These are phyloP conservation scores for Plenodomus lindquistii DNA, from an alignment of 2,329 filamentous ascomycete genomes.

Conservation along the genomic window DNA sequence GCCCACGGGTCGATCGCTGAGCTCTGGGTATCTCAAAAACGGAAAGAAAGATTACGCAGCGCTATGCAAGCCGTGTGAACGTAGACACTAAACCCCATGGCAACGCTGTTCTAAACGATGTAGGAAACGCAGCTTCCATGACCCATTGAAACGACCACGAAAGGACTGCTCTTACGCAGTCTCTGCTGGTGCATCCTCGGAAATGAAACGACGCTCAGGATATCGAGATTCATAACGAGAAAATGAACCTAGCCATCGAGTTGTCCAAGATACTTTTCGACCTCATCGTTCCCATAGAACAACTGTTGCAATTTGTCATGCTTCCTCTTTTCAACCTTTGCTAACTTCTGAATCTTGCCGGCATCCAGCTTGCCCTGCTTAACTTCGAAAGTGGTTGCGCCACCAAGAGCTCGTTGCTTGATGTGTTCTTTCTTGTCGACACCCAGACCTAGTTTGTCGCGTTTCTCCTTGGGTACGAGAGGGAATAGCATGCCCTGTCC, in stretches of 20 bases:
- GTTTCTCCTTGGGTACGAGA: conserved; percentile 72
- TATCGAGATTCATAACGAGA: background rate
- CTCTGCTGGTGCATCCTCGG: too few relatives aligned
- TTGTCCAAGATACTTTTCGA: conserved; percentile 71
- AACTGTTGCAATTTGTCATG: conserved; percentile 67
- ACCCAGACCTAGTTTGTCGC: conserved; percentile 75
- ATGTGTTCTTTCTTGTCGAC: conserved; percentile 48
- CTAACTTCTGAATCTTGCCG: conserved; percentile 68
- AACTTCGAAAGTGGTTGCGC: conserved; percentile 40
- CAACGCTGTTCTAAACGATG: too few relatives aligned
- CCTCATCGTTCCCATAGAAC: conserved; percentile 75
- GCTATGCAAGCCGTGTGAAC: too few relatives aligned
- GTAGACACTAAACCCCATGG: too few relatives aligned
- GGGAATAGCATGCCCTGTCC: conserved; percentile 75
- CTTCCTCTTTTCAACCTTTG: conserved; percentile 64
- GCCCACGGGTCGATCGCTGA: too few relatives aligned
- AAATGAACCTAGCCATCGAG: conserved; percentile 8
- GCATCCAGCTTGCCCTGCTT: conserved; percentile 60
- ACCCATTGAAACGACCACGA: too few relatives aligned
- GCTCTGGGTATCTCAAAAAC: too few relatives aligned
- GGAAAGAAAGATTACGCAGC: too few relatives aligned
- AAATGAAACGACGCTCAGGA: too few relatives aligned
- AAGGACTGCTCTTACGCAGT: too few relatives aligned
- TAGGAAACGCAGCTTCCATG: too few relatives aligned
- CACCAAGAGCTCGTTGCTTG: conserved; percentile 45